A percentile compares a stretch with the other conserved stretches of the same genome.
These are phyloP conservation scores for Termitomyces sp. DNA, from an alignment of 768 basidiomycete genomes.

Conservation along the genomic window DNA sequence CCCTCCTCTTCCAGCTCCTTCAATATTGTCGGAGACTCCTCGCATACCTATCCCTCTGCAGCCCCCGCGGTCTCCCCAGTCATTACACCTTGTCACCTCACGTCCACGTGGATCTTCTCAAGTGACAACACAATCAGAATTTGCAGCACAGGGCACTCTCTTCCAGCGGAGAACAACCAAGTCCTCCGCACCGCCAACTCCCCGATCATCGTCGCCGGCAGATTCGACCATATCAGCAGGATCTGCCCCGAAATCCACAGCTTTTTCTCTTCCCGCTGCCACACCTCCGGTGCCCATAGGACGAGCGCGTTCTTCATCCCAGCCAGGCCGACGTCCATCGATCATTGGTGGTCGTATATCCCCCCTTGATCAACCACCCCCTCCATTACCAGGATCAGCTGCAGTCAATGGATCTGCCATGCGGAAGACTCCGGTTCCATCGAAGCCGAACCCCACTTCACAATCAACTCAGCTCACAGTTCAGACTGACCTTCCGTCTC, in stretches of 20 bases:
- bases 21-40: conserved; percentile 26
- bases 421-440: conserved; percentile 63
- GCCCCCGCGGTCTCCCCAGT: conserved; percentile 48
- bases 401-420: conserved; percentile 32
- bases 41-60: conserved; percentile 18
- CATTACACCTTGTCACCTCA: conserved; percentile 35
- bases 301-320: conserved; percentile 70
- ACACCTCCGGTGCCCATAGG: conserved; percentile 32
- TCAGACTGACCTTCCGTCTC: conserved; percentile 41
- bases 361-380: conserved; percentile 45
- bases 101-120: conserved; percentile 61
- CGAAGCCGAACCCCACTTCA: conserved; percentile 50
- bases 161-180: conserved; percentile 62
- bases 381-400: conserved; percentile 44
- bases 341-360: conserved; percentile 48
- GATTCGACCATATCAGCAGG: conserved; percentile 43
- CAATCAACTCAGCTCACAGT: conserved; percentile 46
- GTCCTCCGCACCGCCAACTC: conserved; percentile 57
- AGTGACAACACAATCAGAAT: conserved; percentile 35
- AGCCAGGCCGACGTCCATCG: conserved; percentile 71
- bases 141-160: conserved; percentile 27
- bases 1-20: conserved; percentile 59
- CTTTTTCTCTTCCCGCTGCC: conserved; percentile 39
- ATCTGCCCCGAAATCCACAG: conserved; percentile 32
- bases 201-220: conserved; percentile 49